Base-by-base conservation (phyloP, 768 basidiomycete species). In the button mushroom (Agaricus bisporus) region DNA sequence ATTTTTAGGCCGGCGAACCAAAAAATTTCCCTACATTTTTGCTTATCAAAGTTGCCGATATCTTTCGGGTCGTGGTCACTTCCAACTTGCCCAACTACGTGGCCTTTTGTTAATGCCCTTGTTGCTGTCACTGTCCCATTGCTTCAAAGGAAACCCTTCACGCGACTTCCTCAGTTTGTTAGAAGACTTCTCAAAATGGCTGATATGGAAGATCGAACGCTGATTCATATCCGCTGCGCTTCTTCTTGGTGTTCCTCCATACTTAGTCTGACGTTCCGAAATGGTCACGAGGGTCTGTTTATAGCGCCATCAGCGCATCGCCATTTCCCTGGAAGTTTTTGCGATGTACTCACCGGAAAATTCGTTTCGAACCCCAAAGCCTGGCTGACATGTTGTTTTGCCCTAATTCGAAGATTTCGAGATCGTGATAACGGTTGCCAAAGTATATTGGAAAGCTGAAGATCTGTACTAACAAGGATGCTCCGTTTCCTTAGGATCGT, bases 11-110 rank as follows among this genome's bases (percentile, higher is more conserved):
- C 78, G 74, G 74, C 70, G 69, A 8, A 61, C 61, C 0, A 43
- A 62, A 0, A 58, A 61, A 25, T 66, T 76, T 22, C 22, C 22
- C 22, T 22, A 22, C 35, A 39, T 55, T 20, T 63, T 79, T 6
- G 59, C 68, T 41, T 62, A 57, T 8, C 70, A 72, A 45, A 73
- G 76, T 48, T 49, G 7, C 25, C 38, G 1, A 29, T 62, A 8
- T 41, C 53, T 1, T 81, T 79, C 58, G 66, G 73, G 66, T 76
- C 46, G 73, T 81, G 37, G 77, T 80, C 32, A 74, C 78, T 0
- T 79, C 78, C n/a, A 78, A 80, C 53, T 64, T 81, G 26, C 56
- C 64, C 1, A 78, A 81, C 57, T 73, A 75, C 56, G 22, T 74
- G 12, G 79, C 77, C 0, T 60, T 77, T 8, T 54, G 4, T 80